Evolutionary conservation across 2,329 filamentous ascomycete genomes (phyloP).

Genomic region (Phaeosphaeria sp.): DNA sequence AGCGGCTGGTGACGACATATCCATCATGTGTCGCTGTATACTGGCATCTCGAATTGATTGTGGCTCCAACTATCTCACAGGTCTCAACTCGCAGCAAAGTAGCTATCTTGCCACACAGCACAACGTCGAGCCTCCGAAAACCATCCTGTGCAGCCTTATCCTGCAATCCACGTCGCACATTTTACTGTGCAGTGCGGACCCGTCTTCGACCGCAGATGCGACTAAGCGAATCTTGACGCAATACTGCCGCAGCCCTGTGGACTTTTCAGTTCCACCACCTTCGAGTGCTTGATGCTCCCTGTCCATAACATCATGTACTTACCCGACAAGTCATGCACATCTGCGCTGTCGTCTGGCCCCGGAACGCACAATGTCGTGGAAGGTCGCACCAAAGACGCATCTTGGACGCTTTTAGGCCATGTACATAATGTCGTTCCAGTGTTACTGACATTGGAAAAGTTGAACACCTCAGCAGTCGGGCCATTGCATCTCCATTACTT

Average conservation of each 20-base stretch:
- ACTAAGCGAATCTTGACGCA: conserved; percentile 19
- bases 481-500: background rate
- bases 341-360: conserved; percentile 29
- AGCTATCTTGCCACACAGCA: background rate
- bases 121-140: background rate
- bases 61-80: background rate
- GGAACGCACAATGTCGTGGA: conserved; percentile 24
- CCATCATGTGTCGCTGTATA: conserved; percentile 32
- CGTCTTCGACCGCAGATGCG: too few relatives aligned
- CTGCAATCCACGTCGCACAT: too few relatives aligned
- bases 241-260: conserved; percentile 2
- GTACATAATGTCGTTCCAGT: conserved; percentile 11
- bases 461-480: background rate
- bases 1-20: conserved; percentile 30
- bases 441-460: conserved; percentile 4
- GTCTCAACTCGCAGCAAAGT: background rate
- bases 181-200: too few relatives aligned
- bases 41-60: conserved; percentile 25
- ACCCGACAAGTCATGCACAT: conserved; percentile 29
- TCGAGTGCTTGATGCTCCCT: background rate
- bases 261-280: background rate
- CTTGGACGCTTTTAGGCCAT: conserved; percentile 19
- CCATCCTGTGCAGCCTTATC: too few relatives aligned
- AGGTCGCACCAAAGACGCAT: conserved; percentile 32
- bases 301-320: conserved; percentile 12